Evolutionary conservation across 768 basidiomycete species (phyloP).

Genomic region (Suillus weaverae): DNA sequence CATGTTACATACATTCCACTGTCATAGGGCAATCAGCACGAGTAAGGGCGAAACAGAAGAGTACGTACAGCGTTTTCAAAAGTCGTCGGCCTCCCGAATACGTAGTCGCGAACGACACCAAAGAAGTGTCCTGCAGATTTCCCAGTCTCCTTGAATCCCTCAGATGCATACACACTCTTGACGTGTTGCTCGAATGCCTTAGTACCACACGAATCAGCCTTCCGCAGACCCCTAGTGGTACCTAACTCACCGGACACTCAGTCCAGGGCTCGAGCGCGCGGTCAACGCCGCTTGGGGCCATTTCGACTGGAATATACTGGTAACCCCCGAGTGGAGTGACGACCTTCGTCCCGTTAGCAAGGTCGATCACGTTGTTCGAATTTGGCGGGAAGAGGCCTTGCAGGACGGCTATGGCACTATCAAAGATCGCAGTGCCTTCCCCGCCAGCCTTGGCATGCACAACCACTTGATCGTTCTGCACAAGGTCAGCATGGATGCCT

Average conservation of each 20-base stretch:
- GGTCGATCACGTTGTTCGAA: constrained; percentile 60
- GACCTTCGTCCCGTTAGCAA: constrained; percentile 76
- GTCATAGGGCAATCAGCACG: constrained; percentile 9
- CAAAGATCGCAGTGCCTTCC: constrained; percentile 80
- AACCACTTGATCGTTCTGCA: constrained; percentile 68
- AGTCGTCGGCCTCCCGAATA: constrained; percentile 62
- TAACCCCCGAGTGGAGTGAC: constrained; percentile 80
- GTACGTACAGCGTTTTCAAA: constrained; percentile 64
- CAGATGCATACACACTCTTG: constrained; percentile 58
- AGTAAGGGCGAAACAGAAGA: background rate
- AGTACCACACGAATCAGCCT: constrained; percentile 30
- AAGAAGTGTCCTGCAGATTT: constrained; percentile 65
- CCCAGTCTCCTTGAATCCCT: constrained; percentile 59
- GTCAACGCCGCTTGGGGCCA: constrained; percentile 47
- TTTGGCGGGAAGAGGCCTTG: constrained; percentile 86
- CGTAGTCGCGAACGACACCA: constrained; percentile 60
- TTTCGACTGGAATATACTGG: constrained; percentile 83
- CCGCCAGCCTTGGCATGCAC: constrained; percentile 80
- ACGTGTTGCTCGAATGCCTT: constrained; percentile 70
- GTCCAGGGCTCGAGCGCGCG: constrained; percentile 81
- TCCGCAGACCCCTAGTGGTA: constrained; percentile 9
- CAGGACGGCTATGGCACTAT: constrained; percentile 77
- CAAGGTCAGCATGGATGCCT: constrained; percentile 64
- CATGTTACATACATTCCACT: constrained; percentile 70
- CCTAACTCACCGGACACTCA: constrained; percentile 48